Evolutionary conservation across 2,329 filamentous ascomycete species (phyloP).

Genomic region (Fusarium stilboides): DNA sequence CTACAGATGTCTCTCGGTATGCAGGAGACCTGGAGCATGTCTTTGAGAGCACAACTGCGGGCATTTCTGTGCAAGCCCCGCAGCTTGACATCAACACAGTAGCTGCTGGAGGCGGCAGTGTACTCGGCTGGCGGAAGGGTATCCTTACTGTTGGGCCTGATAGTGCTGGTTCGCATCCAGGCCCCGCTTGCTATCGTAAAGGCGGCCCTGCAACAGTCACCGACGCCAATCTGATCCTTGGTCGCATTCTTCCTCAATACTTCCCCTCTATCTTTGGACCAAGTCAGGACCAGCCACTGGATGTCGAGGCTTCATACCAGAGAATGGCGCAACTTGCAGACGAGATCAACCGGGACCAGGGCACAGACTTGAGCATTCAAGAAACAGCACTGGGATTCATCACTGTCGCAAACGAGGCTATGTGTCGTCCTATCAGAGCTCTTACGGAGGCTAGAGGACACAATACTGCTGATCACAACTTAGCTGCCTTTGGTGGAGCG

Average conservation of each 20-base stretch:
- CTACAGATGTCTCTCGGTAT: slow-evolving; percentile 91
- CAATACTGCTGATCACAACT: slow-evolving; percentile 87
- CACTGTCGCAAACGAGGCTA: slow-evolving; percentile 90
- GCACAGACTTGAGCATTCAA: slow-evolving; percentile 80
- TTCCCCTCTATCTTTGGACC: slow-evolving; percentile 96
- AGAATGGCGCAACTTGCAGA: slow-evolving; percentile 82
- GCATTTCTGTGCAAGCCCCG: slow-evolving; percentile 90
- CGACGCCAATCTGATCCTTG: slow-evolving; percentile 89
- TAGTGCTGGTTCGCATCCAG: slow-evolving; percentile 88
- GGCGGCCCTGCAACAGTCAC: slow-evolving; percentile 90
- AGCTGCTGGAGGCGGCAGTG: slow-evolving; percentile 87
- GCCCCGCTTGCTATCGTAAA: slow-evolving; percentile 91
- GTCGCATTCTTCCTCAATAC: slow-evolving; percentile 87
- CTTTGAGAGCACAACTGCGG: slow-evolving; percentile 92
- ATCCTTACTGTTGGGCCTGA: slow-evolving; percentile 92
- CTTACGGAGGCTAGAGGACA: slow-evolving; percentile 93
- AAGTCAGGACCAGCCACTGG: slow-evolving; percentile 85
- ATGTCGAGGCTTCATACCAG: slow-evolving; percentile 80
- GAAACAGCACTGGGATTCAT: slow-evolving; percentile 91
- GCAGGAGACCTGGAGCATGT: slow-evolving; percentile 89
- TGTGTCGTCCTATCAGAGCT: slow-evolving; percentile 90
- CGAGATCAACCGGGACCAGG: slow-evolving; percentile 82
- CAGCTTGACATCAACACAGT: slow-evolving; percentile 96
- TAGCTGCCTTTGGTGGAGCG: slow-evolving; percentile 92
- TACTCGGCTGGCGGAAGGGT: slow-evolving; percentile 89